Evolutionary conservation across 768 basidiomycete species (phyloP), one percentile per base, ranked within the genome.

Genomic region (Suillus sp.): DNA sequence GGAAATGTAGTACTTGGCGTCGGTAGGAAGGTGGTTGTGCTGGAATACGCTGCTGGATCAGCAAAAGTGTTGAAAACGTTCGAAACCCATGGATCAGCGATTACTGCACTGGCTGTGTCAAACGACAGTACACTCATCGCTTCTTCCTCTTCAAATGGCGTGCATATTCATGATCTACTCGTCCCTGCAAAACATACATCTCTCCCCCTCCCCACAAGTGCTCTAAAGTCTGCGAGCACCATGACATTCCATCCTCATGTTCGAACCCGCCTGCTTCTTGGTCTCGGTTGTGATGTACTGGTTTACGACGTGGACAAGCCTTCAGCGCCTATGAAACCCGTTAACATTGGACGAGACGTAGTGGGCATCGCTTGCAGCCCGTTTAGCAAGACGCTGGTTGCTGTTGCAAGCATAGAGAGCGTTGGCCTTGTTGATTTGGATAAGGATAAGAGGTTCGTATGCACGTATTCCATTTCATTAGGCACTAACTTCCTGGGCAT

Each of bases 321-420:
- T 10, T 83, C 85, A 25, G 76, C 77, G 6, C 87, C 90, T 11
- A 57, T 79, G 32, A 90, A 87, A 72, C 76, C 74, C 0, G 74
- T 91, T 42, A 66, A 74, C 20, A 65, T 69, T 4, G 68, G 75
- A 0, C 86, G 85, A 9, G 73, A 82, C n/a, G 81, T 92, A 27
- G 73, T 83, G 4, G 82, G 81, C 14, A 72, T 91, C 10, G 79
- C 84, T 8, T 86, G 84, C 65, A 91, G 90, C 65, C 89, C 91
- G 8, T 92, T 91, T 73, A 91, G 90, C 75, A 91, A 88, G 77
- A 88, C 87, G 2, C 76, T 92, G 38, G 78, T 89, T 30, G 86
- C 87, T 2, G 81, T 82, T 48, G 84, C 82, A 1, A 77, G 81
- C 14, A 77, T 74, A 4, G 90, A 89, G 1, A 75, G 77, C 48